Evolutionary conservation across 192 early-diverging fungal genomes (phyloP).

Genomic region (Allomyces macrogynus): DNA sequence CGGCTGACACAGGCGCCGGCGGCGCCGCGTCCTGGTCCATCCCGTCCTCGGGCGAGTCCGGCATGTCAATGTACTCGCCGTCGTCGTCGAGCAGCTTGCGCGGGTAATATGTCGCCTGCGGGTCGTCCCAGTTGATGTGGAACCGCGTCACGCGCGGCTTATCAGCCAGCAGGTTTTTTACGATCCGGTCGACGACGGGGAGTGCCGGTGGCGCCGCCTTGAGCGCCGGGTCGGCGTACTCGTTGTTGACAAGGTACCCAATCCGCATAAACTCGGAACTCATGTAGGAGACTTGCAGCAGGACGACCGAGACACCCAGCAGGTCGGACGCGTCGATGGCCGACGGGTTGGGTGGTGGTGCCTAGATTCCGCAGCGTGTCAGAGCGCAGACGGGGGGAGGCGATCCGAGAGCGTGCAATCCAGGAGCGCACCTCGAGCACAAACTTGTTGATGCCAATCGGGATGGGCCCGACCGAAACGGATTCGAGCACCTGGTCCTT

Average conservation of each 20-base stretch:
- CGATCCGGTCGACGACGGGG: slow-evolving; percentile 42
- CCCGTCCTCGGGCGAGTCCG: no score
- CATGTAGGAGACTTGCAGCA: slow-evolving; percentile 75
- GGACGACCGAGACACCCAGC: slow-evolving; percentile 73
- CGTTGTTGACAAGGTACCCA: slow-evolving; percentile 96
- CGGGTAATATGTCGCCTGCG: not conserved
- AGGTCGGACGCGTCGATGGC: slow-evolving; percentile 62
- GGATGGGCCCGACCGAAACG: slow-evolving; percentile 87
- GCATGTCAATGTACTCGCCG: not conserved
- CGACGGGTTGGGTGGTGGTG: slow-evolving; percentile 33
- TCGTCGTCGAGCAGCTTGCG: not conserved
- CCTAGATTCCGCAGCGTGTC: slow-evolving; percentile 5
- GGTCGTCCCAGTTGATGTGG: slow-evolving; percentile 38
- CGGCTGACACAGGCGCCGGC: no score
- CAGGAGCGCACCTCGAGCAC: slow-evolving; percentile 48
- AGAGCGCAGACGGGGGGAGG: not conserved
- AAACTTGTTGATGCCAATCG: slow-evolving; percentile 86
- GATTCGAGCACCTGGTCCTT: slow-evolving; percentile 88
- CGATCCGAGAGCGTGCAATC: not conserved
- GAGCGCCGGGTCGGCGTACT: slow-evolving; percentile 56
- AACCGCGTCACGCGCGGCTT: slow-evolving; percentile 84
- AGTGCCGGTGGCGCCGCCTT: slow-evolving; percentile 55
- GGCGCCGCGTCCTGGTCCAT: no score
- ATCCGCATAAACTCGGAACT: slow-evolving; percentile 87
- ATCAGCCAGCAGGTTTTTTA: slow-evolving; percentile 71